Evolutionary conservation across 2,329 filamentous ascomycete genomes (phyloP).

Genomic region (Penicillium sp.): DNA sequence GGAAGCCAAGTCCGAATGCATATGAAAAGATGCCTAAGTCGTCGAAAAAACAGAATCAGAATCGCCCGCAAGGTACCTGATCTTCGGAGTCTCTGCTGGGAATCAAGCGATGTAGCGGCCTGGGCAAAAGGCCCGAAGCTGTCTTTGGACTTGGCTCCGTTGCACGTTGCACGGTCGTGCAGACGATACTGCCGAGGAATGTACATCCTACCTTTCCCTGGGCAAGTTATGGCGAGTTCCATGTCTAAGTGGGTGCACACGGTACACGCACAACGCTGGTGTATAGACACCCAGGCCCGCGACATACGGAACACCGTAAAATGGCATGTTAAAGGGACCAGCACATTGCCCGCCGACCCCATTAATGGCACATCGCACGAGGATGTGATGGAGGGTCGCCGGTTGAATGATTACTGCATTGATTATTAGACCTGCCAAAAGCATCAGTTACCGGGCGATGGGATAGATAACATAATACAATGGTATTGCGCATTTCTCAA

Average conservation of each 20-base stretch:
- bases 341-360: no score
- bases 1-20: slow-evolving; percentile 45
- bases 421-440: not conserved
- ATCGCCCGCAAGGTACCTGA: slow-evolving; percentile 13
- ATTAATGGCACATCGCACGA: not conserved
- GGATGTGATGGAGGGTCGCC: no score
- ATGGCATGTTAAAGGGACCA: not conserved
- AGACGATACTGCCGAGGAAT: not conserved
- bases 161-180: not conserved
- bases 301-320: not conserved
- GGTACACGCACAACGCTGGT: not conserved
- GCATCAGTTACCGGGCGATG: not conserved
- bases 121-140: not conserved
- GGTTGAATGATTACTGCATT: not conserved
- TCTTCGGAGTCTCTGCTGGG: not conserved
- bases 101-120: not conserved
- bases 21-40: slow-evolving; percentile 46
- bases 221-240: not conserved
- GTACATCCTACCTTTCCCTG: not conserved
- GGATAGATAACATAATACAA: not conserved
- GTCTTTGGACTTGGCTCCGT: not conserved
- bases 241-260: not conserved
- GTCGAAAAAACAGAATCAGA: slow-evolving; percentile 19
- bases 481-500: slow-evolving; percentile 1
- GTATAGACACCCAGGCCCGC: not conserved